Evolutionary conservation across 2,329 filamentous ascomycete genomes (phyloP).

Genomic region (Remersonia thermophila): DNA sequence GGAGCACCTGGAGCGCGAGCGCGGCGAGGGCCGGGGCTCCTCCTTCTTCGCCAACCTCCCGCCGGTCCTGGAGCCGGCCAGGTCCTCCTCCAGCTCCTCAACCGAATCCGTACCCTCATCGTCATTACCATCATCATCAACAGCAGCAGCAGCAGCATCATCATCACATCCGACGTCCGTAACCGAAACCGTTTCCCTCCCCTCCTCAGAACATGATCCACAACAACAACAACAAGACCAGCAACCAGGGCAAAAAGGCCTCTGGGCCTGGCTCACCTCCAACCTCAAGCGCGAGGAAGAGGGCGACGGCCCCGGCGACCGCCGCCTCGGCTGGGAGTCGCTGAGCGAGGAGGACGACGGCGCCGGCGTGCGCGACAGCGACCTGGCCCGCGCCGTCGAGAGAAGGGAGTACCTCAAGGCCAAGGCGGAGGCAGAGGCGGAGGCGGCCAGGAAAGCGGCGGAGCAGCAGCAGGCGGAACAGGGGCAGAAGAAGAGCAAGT

Average conservation of each 20-base stretch:
- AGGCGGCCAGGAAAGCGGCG: not conserved
- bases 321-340: constrained; percentile 22
- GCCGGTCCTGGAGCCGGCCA: constrained; percentile 35
- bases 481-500: no score
- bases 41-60: constrained; percentile 32
- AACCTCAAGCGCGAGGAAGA: constrained; percentile 26
- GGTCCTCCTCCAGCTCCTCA: constrained; percentile 17
- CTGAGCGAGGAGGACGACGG: constrained; percentile 23
- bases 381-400: constrained; percentile 22
- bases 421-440: not conserved
- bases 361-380: constrained; percentile 19
- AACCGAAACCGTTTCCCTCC: constrained; percentile 11
- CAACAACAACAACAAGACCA: constrained; percentile 1
- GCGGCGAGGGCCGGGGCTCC: constrained; percentile 19
- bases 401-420: no score
- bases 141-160: constrained; percentile 1
- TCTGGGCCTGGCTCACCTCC: constrained; percentile 28
- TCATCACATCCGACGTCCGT: constrained; percentile 1
- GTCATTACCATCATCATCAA: not conserved
- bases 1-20: constrained; percentile 39
- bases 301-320: constrained; percentile 14
- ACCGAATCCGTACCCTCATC: constrained; percentile 3
- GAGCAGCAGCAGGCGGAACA: no score
- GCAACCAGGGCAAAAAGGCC: constrained; percentile 15
- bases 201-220: constrained; percentile 1